These are phyloP conservation scores for Botryotinia narcissicola DNA, from an alignment of 2,329 filamentous ascomycete genomes.

Conservation along the genomic window DNA sequence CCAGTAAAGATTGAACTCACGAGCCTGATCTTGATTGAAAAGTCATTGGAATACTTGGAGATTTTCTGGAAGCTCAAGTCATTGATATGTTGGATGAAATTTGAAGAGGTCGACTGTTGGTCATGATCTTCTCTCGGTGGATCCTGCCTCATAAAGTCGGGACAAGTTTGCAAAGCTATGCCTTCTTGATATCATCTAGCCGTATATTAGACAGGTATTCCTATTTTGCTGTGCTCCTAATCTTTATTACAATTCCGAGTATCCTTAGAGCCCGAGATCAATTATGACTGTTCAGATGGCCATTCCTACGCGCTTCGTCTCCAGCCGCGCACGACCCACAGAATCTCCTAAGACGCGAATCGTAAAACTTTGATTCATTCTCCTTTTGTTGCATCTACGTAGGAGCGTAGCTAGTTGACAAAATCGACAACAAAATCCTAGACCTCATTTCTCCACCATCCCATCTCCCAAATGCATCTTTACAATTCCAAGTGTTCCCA, in stretches of 20 bases:
- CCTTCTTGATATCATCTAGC: neutral
- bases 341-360: neutral
- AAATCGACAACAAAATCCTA: neutral
- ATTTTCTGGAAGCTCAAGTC: neutral
- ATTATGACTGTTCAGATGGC: too few species aligned
- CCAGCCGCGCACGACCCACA: neutral
- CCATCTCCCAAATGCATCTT: neutral
- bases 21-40: neutral
- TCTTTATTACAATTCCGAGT: too few species aligned
- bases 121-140: too few species aligned
- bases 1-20: neutral
- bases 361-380: too few species aligned
- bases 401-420: neutral
- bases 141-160: neutral
- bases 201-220: neutral
- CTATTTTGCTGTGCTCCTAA: fast-evolving
- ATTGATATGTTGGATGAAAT: neutral
- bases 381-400: too few species aligned
- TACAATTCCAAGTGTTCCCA: neutral
- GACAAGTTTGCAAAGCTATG: neutral
- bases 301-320: neutral
- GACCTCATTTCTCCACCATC: neutral
- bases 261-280: too few species aligned
- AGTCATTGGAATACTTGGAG: fast-evolving
- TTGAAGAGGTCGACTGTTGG: neutral